A percentile compares a stretch with the other conserved stretches of the same genome.
Conservation (phyloP, 1,284 basidiomycete genomes). For the Schizopora paradoxa region DNA sequence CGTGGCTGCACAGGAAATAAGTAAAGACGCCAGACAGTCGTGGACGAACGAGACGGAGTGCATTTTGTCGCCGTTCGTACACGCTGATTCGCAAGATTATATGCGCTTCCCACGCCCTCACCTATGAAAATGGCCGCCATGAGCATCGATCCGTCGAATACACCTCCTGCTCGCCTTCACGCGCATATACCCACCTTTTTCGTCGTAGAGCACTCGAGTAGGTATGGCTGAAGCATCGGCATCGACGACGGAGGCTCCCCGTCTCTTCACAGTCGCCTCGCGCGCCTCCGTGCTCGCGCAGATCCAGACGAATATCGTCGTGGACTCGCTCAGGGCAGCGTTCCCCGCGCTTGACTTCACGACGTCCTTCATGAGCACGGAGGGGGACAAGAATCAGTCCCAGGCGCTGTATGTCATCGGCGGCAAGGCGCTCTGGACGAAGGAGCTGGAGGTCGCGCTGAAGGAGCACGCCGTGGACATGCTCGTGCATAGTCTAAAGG, state of each 20-base stretch:
- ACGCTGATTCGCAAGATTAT: background rate
- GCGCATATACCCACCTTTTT: background rate
- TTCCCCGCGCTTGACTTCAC: slow-evolving; percentile 50
- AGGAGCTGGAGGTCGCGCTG: slow-evolving; percentile 87
- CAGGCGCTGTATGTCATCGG: slow-evolving; percentile 69
- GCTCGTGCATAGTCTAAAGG: slow-evolving; percentile 92
- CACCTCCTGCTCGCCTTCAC: background rate
- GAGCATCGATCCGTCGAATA: background rate
- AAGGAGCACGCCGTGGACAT: slow-evolving; percentile 76
- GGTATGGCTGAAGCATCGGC: background rate
- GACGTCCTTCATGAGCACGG: slow-evolving; percentile 84
- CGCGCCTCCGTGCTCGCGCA: slow-evolving; percentile 82
- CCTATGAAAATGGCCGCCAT: background rate
- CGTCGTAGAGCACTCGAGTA: background rate
- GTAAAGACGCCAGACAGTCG: too few relatives aligned
- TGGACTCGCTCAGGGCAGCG: slow-evolving; percentile 47
- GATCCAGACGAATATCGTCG: slow-evolving; percentile 78
- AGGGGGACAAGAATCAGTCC: slow-evolving; percentile 88
- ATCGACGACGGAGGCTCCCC: background rate
- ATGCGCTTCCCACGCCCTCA: slow-evolving; percentile 7
- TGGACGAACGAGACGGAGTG: slow-evolving; percentile 11
- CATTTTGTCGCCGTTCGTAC: slow-evolving; percentile 1
- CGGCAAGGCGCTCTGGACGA: slow-evolving; percentile 91
- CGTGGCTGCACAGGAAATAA: too few relatives aligned
- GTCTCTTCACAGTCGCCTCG: slow-evolving; percentile 69